A percentile compares a stretch with the other conserved stretches of the same genome.
Conservation (phyloP, 106 monocot genomes). For the Ottelia alismoides region DNA sequence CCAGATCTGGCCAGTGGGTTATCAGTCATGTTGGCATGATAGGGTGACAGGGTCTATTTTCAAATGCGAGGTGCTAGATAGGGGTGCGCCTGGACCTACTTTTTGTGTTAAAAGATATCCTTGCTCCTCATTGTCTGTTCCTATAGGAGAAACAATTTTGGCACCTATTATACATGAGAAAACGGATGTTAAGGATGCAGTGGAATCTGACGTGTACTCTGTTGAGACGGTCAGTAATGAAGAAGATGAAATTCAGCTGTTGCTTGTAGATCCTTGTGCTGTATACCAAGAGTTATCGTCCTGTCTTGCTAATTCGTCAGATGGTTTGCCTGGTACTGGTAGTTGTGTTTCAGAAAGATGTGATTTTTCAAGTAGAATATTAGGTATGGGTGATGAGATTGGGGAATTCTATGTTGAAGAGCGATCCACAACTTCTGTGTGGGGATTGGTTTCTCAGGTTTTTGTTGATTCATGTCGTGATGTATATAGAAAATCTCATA, state of each 20-base stretch:
- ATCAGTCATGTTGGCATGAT: constrained; percentile 83
- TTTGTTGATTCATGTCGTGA: constrained; percentile 49
- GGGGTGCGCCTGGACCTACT: constrained; percentile 66
- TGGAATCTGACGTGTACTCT: constrained; percentile 11
- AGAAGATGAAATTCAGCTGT: constrained; percentile 45
- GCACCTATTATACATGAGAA: constrained; percentile 15
- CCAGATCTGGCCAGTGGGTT: constrained; percentile 92
- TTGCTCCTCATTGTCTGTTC: constrained; percentile 46
- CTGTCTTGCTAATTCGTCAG: constrained; percentile 22
- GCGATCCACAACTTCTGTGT: constrained; percentile 57
- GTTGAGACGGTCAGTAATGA: constrained; percentile 17
- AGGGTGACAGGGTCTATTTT: constrained; percentile 83
- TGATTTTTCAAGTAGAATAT: constrained; percentile 4
- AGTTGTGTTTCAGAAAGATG: neutral
- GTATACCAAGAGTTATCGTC: constrained; percentile 35
- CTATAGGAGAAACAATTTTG: constrained; percentile 50
- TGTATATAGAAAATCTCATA: constrained; percentile 48
- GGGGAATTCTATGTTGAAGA: constrained; percentile 79
- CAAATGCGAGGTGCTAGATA: constrained; percentile 77
- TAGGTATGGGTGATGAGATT: constrained; percentile 34
- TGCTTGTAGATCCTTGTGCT: constrained; percentile 50
- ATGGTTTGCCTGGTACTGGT: constrained; percentile 1
- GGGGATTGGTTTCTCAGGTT: constrained; percentile 66
- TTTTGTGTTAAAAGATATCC: constrained; percentile 75
- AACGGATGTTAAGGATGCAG: constrained; percentile 19